These are phyloP conservation scores for Podaxis sp. DNA, from an alignment of 768 basidiomycete genomes.

Conservation along the genomic window DNA sequence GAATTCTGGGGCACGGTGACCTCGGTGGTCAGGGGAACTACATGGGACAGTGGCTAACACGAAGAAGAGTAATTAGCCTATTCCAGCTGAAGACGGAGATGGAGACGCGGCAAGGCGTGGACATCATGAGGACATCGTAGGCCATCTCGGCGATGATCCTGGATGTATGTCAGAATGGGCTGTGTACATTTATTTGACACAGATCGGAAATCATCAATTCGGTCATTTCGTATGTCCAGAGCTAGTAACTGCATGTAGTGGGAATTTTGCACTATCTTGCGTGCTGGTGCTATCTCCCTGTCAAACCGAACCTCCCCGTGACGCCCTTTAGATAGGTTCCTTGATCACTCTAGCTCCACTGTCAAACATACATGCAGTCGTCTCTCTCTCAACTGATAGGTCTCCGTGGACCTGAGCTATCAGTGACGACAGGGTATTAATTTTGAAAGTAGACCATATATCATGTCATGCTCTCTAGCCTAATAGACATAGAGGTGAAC, in stretches of 20 bases:
- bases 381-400: no score
- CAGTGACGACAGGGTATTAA: no score
- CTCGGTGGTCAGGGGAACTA: constrained; percentile 7
- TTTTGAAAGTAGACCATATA: no score
- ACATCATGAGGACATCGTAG: background rate
- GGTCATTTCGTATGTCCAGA: background rate
- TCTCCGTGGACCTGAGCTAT: no score
- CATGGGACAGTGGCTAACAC: background rate
- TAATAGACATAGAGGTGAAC: no score
- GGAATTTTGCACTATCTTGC: background rate
- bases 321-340: background rate
- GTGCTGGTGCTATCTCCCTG: background rate
- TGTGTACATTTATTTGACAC: background rate
- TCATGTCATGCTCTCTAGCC: no score
- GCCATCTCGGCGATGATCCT: constrained; percentile 10
- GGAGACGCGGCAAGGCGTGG: constrained; percentile 1
- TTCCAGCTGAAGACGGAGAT: background rate
- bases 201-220: background rate
- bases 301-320: background rate
- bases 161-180: background rate
- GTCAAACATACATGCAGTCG: background rate
- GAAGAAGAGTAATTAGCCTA: constrained; percentile 2
- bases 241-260: background rate
- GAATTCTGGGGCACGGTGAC: constrained; percentile 2
- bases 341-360: background rate